Conservation (phyloP, 495 filamentous ascomycete genomes). For the Tuber magnatum region DNA sequence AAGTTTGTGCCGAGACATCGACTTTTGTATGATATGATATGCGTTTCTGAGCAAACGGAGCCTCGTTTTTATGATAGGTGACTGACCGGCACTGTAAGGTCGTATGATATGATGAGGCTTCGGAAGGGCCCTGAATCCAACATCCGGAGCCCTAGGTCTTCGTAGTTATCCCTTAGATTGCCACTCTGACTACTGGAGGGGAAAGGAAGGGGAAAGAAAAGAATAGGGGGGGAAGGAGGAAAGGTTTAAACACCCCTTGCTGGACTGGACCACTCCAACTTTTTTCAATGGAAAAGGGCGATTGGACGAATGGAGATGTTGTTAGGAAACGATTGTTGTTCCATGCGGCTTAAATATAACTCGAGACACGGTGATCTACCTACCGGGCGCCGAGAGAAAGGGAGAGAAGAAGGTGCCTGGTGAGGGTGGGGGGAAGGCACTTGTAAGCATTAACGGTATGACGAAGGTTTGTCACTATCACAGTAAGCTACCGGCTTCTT, state of each 20-base stretch:
- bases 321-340: background rate
- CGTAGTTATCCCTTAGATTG: background rate
- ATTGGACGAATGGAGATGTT: background rate
- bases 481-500: background rate
- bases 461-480: background rate
- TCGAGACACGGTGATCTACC: background rate
- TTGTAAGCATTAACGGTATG: no score
- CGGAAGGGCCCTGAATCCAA: background rate
- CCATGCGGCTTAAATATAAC: background rate
- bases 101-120: background rate
- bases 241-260: background rate
- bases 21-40: background rate
- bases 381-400: background rate
- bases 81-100: background rate
- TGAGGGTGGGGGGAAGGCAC: background rate
- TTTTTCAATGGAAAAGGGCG: background rate
- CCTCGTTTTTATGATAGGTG: background rate
- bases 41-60: background rate
- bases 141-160: background rate
- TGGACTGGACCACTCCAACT: background rate
- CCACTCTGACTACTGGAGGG: background rate
- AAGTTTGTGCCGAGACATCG: no score
- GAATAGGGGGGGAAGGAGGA: background rate
- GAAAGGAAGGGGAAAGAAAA: background rate
- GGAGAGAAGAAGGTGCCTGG: background rate